phyloP scores from a whole-genome alignment of 2,329 filamentous ascomycete genomes.

The Fusarium equiseti region DNA sequence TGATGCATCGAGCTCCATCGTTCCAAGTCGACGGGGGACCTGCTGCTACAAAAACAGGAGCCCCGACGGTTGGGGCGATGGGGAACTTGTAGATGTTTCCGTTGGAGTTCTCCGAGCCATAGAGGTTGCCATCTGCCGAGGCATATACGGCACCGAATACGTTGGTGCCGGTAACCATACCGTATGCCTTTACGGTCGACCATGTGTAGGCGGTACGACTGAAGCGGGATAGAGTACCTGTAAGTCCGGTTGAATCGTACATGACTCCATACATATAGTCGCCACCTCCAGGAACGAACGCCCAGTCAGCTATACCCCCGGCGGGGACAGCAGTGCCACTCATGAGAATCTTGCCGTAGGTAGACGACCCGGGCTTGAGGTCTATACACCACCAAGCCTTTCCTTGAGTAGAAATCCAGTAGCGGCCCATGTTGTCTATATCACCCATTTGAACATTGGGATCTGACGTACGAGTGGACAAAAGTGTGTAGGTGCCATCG shows the following conservation, averaged over 20 bases:
- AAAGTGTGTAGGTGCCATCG: constrained; percentile 35
- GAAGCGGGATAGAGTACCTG: constrained; percentile 37
- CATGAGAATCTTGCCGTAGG: constrained; percentile 36
- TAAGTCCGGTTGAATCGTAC: background rate
- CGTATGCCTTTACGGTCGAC: constrained; percentile 22
- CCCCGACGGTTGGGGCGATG: constrained; percentile 25
- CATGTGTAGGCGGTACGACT: constrained; percentile 38
- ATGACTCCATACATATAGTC: constrained; percentile 42
- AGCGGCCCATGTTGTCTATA: constrained; percentile 40
- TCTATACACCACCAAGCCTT: constrained; percentile 43
- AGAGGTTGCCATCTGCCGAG: constrained; percentile 35
- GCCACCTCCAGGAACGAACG: constrained; percentile 43
- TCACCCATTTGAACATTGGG: constrained; percentile 39
- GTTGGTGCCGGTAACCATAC: constrained; percentile 26
- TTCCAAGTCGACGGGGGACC: constrained; percentile 32
- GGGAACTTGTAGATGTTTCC: constrained; percentile 41
- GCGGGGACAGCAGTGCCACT: constrained; percentile 27
- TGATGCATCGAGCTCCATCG: constrained; percentile 39
- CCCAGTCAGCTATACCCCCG: constrained; percentile 36
- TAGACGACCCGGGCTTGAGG: constrained; percentile 34
- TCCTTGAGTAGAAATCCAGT: constrained; percentile 41
- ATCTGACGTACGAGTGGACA: constrained; percentile 29
- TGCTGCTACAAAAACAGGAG: constrained; percentile 19
- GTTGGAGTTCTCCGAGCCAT: constrained; percentile 35
- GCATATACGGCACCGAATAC: constrained; percentile 41